Conservation (phyloP, 257 asterid species). For the Ilex aquifolium region DNA sequence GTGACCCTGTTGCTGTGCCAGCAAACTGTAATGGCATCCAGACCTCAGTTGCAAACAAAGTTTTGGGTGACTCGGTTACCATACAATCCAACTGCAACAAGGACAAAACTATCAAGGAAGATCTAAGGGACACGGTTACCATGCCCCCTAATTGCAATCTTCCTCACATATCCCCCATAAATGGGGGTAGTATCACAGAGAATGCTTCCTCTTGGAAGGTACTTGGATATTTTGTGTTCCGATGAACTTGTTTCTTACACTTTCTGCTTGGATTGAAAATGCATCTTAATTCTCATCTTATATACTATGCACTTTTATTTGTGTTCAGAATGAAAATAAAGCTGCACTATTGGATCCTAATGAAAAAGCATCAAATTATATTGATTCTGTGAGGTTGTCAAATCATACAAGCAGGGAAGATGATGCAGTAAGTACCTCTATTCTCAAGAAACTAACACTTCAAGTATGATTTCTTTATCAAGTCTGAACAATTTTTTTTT, state of each 20-base stretch:
- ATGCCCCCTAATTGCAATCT: conserved; percentile 14
- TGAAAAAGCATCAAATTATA: conserved; percentile 17
- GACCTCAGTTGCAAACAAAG: conserved; percentile 21
- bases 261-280: not conserved
- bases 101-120: conserved; percentile 12
- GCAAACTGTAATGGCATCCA: conserved; percentile 18
- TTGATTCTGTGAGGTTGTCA: conserved; percentile 2
- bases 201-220: conserved; percentile 36
- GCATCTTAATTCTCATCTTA: not conserved
- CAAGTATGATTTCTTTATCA: not conserved
- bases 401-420: conserved; percentile 8
- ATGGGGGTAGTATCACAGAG: conserved; percentile 19
- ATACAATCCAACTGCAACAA: conserved; percentile 14
- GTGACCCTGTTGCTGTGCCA: conserved; percentile 21
- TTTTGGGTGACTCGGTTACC: conserved; percentile 17
- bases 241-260: not conserved
- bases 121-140: conserved; percentile 13
- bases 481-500: not conserved
- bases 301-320: conserved; percentile 10
- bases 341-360: conserved; percentile 5
- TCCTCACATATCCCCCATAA: conserved; percentile 14
- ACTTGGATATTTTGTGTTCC: conserved; percentile 9
- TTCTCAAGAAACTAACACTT: conserved; percentile 4
- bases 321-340: conserved; percentile 22
- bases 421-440: conserved; percentile 21